Conservation (phyloP, 257 asterid species). For the Cordia subcordata region DNA sequence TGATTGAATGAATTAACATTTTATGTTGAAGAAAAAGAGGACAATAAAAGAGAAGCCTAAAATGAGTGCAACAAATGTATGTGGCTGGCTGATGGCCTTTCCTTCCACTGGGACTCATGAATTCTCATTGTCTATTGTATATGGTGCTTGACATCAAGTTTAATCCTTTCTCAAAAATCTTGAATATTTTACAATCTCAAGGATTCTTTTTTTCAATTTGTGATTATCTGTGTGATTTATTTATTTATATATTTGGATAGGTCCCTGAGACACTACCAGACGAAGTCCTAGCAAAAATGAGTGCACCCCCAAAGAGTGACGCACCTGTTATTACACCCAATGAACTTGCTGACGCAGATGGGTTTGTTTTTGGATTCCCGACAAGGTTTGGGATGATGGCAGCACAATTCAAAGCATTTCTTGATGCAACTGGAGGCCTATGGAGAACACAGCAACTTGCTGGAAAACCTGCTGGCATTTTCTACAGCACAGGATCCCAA, state of each 20-base stretch:
- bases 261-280: constrained; percentile 66
- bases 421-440: constrained; percentile 77
- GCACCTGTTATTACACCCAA: constrained; percentile 48
- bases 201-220: too few relatives aligned
- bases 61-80: too few relatives aligned
- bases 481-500: constrained; percentile 85
- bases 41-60: too few relatives aligned
- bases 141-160: too few relatives aligned
- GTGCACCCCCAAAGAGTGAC: constrained; percentile 77
- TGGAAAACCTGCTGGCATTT: constrained; percentile 87
- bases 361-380: constrained; percentile 73
- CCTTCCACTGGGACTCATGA: too few relatives aligned
- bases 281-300: constrained; percentile 70
- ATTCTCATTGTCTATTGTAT: too few relatives aligned
- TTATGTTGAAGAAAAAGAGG: too few relatives aligned
- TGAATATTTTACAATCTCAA: too few relatives aligned
- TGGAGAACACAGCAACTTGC: constrained; percentile 87
- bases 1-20: too few relatives aligned
- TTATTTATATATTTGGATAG: constrained; percentile 19
- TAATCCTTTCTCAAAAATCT: too few relatives aligned
- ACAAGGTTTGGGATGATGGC: constrained; percentile 88
- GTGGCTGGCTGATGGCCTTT: too few relatives aligned
- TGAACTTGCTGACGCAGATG: constrained; percentile 74
- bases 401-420: constrained; percentile 82
- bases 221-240: too few relatives aligned